Base-by-base conservation (phyloP, 768 basidiomycete species). In the Cystofilobasidium capitatum region DNA sequence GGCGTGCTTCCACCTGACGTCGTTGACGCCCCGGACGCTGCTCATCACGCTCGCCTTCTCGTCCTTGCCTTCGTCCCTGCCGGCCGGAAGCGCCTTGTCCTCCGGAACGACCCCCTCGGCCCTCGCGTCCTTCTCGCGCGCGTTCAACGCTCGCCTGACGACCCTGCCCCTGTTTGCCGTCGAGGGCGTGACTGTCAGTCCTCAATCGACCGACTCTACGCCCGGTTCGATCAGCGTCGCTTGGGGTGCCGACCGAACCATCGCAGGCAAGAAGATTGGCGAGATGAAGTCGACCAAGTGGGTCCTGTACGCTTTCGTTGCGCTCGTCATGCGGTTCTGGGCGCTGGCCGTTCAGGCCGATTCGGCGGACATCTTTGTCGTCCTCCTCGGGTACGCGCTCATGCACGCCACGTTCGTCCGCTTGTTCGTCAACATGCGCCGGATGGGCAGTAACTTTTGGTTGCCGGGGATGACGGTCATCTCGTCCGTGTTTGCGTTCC, bases 341-440 rank as follows among this genome's bases (percentile, higher is more conserved):
- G 84, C 87, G 61, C 81, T 93, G 37, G 84, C 88, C 57, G 89
- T 88, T 85, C 90, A 91, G 80, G 92, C 96, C 14, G 90, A 96
- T 77, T 92, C 91, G 0, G 84, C 93, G 29, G 96, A 99, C 78
- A 97, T 99, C 73, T 81, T 94, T 62, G 85, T 98, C 70, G 91
- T 99, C 72, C 83, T 97, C 24, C 82, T 88, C 14, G 96, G 94
- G 17, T 98, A 98, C 76, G 78, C 93, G 62, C 82, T 98, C 54
- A 98, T 99, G 96, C 92, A 97, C 79, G 83, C 81, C 6, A 94
- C 93, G 2, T 98, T 99, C 79, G 85, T 92, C 75, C 86, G 91
- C 61, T 83, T 98, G 61, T 88, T 94, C 79, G 80, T 87, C 71
- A 88, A 89, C 70, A 91, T 92, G 70, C 84, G 94, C 29, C 84